Percentiles rank a stretch among this genome's conserved stretches.
phyloP scores from a whole-genome alignment of 1,284 basidiomycete genomes.

The Golubevia pallescens region DNA sequence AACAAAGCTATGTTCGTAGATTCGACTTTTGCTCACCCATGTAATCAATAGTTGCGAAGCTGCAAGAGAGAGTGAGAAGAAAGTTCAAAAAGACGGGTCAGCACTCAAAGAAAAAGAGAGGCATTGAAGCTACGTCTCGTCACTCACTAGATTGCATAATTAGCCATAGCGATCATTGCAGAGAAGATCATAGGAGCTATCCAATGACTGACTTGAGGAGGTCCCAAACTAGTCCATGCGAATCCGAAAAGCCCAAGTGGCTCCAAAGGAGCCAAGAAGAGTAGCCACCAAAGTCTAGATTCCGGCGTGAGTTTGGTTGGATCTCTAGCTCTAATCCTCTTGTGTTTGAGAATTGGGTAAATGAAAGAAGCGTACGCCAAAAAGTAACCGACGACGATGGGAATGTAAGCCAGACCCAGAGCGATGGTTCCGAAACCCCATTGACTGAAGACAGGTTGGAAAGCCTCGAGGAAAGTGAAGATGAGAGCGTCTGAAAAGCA shows the following conservation, averaged over 20 bases:
- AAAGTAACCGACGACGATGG: constrained; percentile 65
- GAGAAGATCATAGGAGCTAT: constrained; percentile 66
- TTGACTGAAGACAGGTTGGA: constrained; percentile 65
- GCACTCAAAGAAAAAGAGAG: constrained; percentile 17
- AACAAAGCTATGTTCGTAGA: too few species aligned
- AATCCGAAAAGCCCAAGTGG: constrained; percentile 66
- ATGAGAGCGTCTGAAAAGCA: constrained; percentile 53
- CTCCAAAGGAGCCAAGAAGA: constrained; percentile 65
- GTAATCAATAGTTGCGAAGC: constrained; percentile 65
- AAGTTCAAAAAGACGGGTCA: constrained; percentile 4
- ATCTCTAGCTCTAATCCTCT: constrained; percentile 36
- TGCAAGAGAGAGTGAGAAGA: constrained; percentile 8
- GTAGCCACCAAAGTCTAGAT: constrained; percentile 64
- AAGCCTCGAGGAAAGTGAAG: constrained; percentile 66
- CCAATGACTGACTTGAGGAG: constrained; percentile 62
- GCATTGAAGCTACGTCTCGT: constrained; percentile 12
- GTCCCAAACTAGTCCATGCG: constrained; percentile 66
- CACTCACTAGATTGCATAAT: constrained; percentile 28
- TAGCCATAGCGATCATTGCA: constrained; percentile 65
- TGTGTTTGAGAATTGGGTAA: constrained; percentile 55
- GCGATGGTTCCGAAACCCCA: constrained; percentile 65
- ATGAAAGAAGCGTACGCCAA: constrained; percentile 64
- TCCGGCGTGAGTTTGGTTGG: constrained; percentile 60
- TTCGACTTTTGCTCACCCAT: constrained; percentile 30
- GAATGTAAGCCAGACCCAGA: constrained; percentile 63